Evolutionary conservation across 2,329 filamentous ascomycete genomes (phyloP), one percentile per base, ranked within the genome.

Genomic region (Ophiocordyceps robertsii): DNA sequence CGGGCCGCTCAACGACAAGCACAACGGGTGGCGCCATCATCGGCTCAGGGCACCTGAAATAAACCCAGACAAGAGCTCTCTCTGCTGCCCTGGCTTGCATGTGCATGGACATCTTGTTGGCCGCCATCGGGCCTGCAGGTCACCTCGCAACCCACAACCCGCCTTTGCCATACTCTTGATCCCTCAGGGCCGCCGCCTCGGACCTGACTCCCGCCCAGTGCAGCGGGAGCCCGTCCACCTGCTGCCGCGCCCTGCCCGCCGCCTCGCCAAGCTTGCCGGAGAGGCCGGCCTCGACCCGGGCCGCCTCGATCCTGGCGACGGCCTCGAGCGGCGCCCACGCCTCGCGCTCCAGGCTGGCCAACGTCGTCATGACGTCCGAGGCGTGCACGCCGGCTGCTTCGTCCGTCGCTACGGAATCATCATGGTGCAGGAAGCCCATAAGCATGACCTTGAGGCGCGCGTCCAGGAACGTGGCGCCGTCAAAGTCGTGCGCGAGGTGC

Each of bases 121-220:
- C 19, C 19, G 19, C 19, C 19, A 19, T n/a, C n/a, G n/a, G n/a
- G n/a, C n/a, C n/a, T n/a, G n/a, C 19, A 19, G 4, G 19, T 27
- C 24, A 59, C 39, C 58, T 49, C 10, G 48, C 43, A 42, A 74
- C 64, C 61, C 67, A 75, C 24, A 71, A 53, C 0, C 72, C 72
- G 0, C 72, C 72, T 19, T 58, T 66, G 2, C 71, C 71, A 43
- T 67, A 64, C 2, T 59, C 59, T 38, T 62, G 63, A 48, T 82
- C 75, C 48, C 65, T 65, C 53, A 68, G 53, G 27, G 62, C 58
- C 9, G 62, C 66, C 2, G 62, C 58, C 12, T 68, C 61, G 9
- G 69, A 74, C 41, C 80, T 65, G 37, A 84, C 65, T 0, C 79
- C 80, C 3, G 71, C 63, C 51, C 64, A 63, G 53, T 82, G 75